A percentile compares a stretch with the other conserved stretches of the same genome.
phyloP scores from a whole-genome alignment of 352 stramenopile species.

The Elongisporangium prolatum region DNA sequence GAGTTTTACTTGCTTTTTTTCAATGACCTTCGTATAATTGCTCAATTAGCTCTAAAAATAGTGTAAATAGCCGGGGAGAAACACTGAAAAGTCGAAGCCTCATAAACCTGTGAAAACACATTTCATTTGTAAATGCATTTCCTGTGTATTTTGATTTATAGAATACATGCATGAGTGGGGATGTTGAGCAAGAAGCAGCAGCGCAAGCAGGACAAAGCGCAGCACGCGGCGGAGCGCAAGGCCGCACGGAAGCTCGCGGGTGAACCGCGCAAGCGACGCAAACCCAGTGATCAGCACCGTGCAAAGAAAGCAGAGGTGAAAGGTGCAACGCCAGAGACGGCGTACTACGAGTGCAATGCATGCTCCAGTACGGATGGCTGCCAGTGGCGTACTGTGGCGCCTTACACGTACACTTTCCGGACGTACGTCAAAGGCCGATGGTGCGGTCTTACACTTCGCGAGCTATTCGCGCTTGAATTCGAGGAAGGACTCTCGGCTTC shows the following conservation, averaged over 20 bases:
- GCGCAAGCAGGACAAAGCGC: slow-evolving; percentile 36
- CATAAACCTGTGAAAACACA: no score
- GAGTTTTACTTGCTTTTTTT: no score
- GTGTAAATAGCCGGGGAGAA: no score
- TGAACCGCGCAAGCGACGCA: slow-evolving; percentile 16
- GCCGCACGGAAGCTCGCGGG: slow-evolving; percentile 11
- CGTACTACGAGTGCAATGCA: background rate
- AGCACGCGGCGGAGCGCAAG: slow-evolving; percentile 34
- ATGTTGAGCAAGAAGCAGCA: slow-evolving; percentile 43
- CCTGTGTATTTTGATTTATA: no score
- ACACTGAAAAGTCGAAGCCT: no score
- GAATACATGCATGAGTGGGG: no score
- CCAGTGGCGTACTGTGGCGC: slow-evolving; percentile 46
- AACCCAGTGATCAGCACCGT: slow-evolving; percentile 37
- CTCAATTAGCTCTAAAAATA: no score
- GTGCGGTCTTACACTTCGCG: slow-evolving; percentile 70
- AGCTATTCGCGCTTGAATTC: slow-evolving; percentile 80
- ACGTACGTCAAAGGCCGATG: slow-evolving; percentile 91
- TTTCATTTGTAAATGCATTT: no score
- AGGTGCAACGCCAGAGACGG: background rate
- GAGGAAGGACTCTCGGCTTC: slow-evolving; percentile 25
- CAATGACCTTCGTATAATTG: no score
- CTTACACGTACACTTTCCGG: slow-evolving; percentile 91
- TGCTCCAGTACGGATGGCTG: slow-evolving; percentile 7
- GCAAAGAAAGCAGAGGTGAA: slow-evolving; percentile 1